These are phyloP conservation scores for Aspergillus aculeatus DNA, from an alignment of 2,329 filamentous ascomycete species.

Conservation along the genomic window DNA sequence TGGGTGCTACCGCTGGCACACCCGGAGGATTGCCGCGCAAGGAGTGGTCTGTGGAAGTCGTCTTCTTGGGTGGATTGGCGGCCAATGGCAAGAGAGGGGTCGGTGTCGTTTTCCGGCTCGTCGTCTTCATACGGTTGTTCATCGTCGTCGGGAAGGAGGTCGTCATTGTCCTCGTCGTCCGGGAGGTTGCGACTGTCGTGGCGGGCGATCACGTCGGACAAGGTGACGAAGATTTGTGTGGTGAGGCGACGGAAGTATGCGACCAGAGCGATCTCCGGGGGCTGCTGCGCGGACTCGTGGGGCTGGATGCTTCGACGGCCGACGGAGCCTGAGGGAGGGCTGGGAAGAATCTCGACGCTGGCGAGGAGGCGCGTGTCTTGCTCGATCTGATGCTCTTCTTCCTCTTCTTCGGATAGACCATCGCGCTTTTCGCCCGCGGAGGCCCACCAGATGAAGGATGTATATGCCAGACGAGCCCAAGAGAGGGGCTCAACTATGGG, in stretches of 20 bases:
- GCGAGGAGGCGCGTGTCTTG: constrained; percentile 45
- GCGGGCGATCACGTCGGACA: constrained; percentile 45
- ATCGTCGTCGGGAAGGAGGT: neutral
- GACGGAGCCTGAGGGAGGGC: constrained; percentile 24
- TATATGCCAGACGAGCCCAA: constrained; percentile 61
- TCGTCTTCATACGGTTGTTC: no score
- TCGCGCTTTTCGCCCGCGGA: constrained; percentile 61
- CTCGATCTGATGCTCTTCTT: constrained; percentile 47
- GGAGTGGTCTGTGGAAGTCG: constrained; percentile 28
- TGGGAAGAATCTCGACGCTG: constrained; percentile 35
- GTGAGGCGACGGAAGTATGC: constrained; percentile 52
- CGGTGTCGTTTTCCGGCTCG: constrained; percentile 21
- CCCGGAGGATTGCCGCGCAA: constrained; percentile 18
- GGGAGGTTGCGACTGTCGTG: constrained; percentile 30
- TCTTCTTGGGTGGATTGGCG: constrained; percentile 27
- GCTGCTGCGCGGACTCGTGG: constrained; percentile 33
- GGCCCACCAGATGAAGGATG: constrained; percentile 67
- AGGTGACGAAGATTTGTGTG: constrained; percentile 45
- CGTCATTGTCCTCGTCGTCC: constrained; percentile 8
- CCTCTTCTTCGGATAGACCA: constrained; percentile 54
- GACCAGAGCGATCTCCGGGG: constrained; percentile 48
- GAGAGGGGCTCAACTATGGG: constrained; percentile 56
- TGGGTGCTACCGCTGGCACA: neutral
- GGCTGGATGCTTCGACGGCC: constrained; percentile 28
- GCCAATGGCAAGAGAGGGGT: constrained; percentile 24